phyloP scores from a whole-genome alignment of 495 filamentous ascomycete species.

The Penicillium bialowiezense region DNA sequence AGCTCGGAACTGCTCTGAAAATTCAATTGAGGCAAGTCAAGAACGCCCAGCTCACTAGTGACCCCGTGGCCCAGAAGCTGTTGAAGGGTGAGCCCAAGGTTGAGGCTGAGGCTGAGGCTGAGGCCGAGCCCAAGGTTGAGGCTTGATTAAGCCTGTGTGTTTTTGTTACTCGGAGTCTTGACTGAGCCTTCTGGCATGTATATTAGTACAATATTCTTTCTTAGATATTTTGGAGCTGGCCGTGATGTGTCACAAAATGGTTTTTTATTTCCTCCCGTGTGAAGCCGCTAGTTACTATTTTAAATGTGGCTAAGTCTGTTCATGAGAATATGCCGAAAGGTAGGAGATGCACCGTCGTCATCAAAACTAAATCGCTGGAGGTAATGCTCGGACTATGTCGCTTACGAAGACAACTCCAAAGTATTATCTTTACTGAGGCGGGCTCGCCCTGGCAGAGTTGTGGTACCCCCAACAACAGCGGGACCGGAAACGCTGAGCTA shows the following conservation, averaged over 20 bases:
- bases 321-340: neutral
- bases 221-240: conserved; percentile 20
- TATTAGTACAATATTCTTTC: conserved; percentile 22
- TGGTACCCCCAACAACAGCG: conserved; percentile 33
- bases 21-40: neutral
- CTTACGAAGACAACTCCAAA: conserved; percentile 25
- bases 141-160: neutral
- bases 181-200: conserved; percentile 16
- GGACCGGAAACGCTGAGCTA: conserved; percentile 42
- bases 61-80: neutral
- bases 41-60: neutral
- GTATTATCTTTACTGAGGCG: conserved; percentile 44
- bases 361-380: too few species aligned
- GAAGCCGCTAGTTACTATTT: conserved; percentile 3
- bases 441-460: conserved; percentile 26
- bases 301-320: neutral
- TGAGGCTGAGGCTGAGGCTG: neutral
- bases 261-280: conserved; percentile 4
- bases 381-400: too few species aligned
- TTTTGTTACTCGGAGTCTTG: conserved; percentile 3
- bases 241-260: conserved; percentile 20
- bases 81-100: neutral
- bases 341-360: neutral
- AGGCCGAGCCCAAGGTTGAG: neutral
- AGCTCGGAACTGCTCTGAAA: conserved; percentile 5